Percentiles rank a stretch among this genome's conserved stretches.
These are phyloP conservation scores for Perkinsus marinus DNA, from an alignment of 169 alveolate genomes.

Conservation along the genomic window DNA sequence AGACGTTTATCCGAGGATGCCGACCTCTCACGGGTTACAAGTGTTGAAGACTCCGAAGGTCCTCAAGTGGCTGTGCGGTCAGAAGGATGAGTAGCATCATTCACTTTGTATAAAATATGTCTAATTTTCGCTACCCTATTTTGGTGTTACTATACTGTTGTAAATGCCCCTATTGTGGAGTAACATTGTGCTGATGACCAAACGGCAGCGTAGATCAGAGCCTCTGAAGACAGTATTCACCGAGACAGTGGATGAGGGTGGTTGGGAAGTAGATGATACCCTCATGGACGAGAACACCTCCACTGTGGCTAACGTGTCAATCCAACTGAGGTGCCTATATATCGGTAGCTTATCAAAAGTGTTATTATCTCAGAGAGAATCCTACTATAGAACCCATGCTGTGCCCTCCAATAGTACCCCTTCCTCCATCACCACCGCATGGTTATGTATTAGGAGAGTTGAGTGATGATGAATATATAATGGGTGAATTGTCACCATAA, in stretches of 20 bases:
- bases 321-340: background rate
- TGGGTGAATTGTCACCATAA: background rate
- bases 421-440: background rate
- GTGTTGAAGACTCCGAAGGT: conserved; percentile 63
- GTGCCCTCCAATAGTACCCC: background rate
- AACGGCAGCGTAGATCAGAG: background rate
- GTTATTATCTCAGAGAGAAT: background rate
- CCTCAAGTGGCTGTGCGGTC: conserved; percentile 7
- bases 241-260: background rate
- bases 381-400: background rate
- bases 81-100: background rate
- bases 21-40: conserved; percentile 61
- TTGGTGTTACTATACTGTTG: background rate
- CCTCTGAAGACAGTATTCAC: background rate
- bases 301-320: background rate
- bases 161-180: too few relatives aligned
- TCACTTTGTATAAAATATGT: background rate
- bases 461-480: background rate
- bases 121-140: background rate
- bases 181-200: background rate
- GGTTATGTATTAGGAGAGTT: background rate
- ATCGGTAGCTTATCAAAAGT: too few relatives aligned
- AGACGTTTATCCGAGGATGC: conserved; percentile 74
- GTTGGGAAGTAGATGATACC: background rate
- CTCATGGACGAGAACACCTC: background rate